A percentile compares a stretch with the other conserved stretches of the same genome.
These are phyloP conservation scores for Mycosphaerelloides madeirae DNA, from an alignment of 2,329 filamentous ascomycete genomes.

Conservation along the genomic window DNA sequence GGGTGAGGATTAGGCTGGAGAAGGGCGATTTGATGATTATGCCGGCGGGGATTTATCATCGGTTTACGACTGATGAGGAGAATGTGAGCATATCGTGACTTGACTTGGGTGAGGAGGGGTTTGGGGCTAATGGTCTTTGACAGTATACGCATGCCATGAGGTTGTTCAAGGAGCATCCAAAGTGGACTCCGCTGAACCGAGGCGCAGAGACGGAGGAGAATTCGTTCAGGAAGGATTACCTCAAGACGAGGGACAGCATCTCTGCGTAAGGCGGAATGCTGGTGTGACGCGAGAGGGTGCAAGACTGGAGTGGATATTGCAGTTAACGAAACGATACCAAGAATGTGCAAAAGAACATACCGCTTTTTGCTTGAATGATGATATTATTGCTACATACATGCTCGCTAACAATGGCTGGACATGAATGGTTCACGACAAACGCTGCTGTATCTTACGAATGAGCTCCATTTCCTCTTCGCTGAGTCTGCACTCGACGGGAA, in stretches of 20 bases:
- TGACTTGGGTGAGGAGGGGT: background rate
- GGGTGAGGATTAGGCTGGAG: slow-evolving; percentile 79
- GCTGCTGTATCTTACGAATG: slow-evolving; percentile 33
- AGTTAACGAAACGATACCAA: background rate
- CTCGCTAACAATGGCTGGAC: no score
- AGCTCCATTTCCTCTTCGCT: slow-evolving; percentile 34
- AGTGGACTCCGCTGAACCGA: slow-evolving; percentile 93
- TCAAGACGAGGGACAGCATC: slow-evolving; percentile 39
- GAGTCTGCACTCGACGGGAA: slow-evolving; percentile 36
- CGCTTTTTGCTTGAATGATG: no score
- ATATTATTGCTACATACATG: no score
- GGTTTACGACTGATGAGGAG: slow-evolving; percentile 87
- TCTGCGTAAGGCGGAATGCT: background rate
- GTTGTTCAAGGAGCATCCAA: slow-evolving; percentile 95
- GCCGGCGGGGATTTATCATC: slow-evolving; percentile 92
- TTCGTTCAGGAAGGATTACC: slow-evolving; percentile 71
- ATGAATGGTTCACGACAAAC: slow-evolving; percentile 17
- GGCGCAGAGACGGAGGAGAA: slow-evolving; percentile 73
- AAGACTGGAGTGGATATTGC: background rate
- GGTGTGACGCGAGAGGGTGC: no score
- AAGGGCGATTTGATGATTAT: slow-evolving; percentile 90
- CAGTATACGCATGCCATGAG: slow-evolving; percentile 95
- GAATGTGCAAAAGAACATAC: background rate
- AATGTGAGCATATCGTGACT: slow-evolving; percentile 61
- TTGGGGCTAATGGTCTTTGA: slow-evolving; percentile 17